These are phyloP conservation scores for Boletus reticulatus DNA, from an alignment of 768 basidiomycete genomes.

Conservation along the genomic window DNA sequence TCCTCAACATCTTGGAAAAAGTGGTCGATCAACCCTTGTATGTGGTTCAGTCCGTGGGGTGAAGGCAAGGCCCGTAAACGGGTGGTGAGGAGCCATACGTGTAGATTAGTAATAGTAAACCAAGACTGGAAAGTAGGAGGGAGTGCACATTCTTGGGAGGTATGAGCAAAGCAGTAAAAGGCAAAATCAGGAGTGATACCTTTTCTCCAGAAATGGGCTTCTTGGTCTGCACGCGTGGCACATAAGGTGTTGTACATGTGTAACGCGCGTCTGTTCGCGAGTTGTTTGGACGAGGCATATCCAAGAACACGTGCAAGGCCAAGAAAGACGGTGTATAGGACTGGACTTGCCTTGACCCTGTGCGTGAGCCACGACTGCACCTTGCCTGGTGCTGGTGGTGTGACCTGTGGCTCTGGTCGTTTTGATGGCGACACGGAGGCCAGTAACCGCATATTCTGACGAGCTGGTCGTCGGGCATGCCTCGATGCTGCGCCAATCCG, in stretches of 20 bases:
- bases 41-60: constrained; percentile 62
- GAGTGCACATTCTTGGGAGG: constrained; percentile 64
- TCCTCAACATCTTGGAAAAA: constrained; percentile 95
- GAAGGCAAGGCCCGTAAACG: constrained; percentile 81
- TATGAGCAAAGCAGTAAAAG: neutral
- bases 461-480: constrained; percentile 4
- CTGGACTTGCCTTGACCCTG: constrained; percentile 49
- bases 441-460: constrained; percentile 12
- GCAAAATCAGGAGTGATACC: constrained; percentile 38
- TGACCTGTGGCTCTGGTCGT: neutral
- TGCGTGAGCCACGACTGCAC: constrained; percentile 55
- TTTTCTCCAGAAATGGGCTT: constrained; percentile 61
- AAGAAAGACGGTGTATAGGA: constrained; percentile 45
- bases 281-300: constrained; percentile 59
- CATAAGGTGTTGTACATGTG: constrained; percentile 58
- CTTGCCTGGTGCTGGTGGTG: constrained; percentile 5
- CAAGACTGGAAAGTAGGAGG: constrained; percentile 96
- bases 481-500: constrained; percentile 4
- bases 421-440: constrained; percentile 7
- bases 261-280: constrained; percentile 58
- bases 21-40: constrained; percentile 87
- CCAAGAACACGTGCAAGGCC: constrained; percentile 51
- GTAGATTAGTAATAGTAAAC: constrained; percentile 91
- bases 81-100: constrained; percentile 88
- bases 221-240: constrained; percentile 55